Evolutionary conservation across 2,329 filamentous ascomycete species (phyloP).

Genomic region (Periconia macrospinosa): DNA sequence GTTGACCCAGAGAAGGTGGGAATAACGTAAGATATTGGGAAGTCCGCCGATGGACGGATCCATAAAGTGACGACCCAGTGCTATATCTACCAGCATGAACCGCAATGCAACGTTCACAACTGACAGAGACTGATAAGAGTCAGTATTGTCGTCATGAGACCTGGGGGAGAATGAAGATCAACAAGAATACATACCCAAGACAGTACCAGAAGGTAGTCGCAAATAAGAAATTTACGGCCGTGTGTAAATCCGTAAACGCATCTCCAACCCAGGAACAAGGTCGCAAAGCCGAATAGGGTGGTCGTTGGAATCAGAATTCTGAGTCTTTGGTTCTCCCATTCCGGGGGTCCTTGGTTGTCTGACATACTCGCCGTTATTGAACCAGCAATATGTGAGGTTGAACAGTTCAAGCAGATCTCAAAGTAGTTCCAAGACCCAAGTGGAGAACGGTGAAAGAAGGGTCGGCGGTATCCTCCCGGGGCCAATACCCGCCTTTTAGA

Average conservation of each 20-base stretch:
- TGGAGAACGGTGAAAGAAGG: background rate
- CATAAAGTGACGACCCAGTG: slow-evolving; percentile 23
- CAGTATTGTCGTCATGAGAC: background rate
- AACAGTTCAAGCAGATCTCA: background rate
- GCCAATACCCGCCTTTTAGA: background rate
- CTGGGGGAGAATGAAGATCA: background rate
- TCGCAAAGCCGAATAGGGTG: slow-evolving; percentile 18
- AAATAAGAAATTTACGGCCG: slow-evolving; percentile 23
- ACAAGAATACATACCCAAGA: slow-evolving; percentile 16
- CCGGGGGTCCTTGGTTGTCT: background rate
- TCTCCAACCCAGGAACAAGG: slow-evolving; percentile 21
- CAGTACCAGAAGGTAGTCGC: slow-evolving; percentile 25
- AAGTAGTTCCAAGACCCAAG: background rate
- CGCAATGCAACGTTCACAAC: slow-evolving; percentile 17
- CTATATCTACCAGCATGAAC: slow-evolving; percentile 16
- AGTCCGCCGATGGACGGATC: slow-evolving; percentile 25
- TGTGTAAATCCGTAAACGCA: slow-evolving; percentile 18
- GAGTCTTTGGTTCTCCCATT: slow-evolving; percentile 13
- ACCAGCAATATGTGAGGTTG: background rate
- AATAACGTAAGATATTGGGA: slow-evolving; percentile 18
- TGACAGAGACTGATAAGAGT: slow-evolving; percentile 16
- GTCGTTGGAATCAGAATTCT: slow-evolving; percentile 19
- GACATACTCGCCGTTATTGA: background rate
- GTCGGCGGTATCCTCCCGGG: background rate
- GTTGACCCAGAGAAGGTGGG: slow-evolving; percentile 22